Base-by-base conservation (phyloP, 352 stramenopile species). In the Globisporangium rhizosaccharum region DNA sequence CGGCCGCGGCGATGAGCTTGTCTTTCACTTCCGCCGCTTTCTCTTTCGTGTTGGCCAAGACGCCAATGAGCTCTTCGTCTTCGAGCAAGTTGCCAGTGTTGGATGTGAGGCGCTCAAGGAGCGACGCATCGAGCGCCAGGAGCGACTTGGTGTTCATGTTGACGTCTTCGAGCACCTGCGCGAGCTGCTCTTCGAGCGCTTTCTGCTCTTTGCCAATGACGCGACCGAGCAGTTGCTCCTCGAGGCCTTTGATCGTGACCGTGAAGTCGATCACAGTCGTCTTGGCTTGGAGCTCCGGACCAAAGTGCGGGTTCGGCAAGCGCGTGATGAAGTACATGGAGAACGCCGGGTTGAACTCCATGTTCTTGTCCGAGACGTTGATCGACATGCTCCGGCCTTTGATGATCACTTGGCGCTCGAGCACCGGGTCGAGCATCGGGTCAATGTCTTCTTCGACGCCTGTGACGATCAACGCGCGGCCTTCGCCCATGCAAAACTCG, bases 261-360 rank as follows among this genome's bases (percentile, higher is more conserved):
- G 96, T 99, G 63, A 99, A 99, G 81, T 99, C 96, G 47, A 99
- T 98, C 49, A 99, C 86, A 0, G 96, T 99, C 0, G 96, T 98
- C 72, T 99, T 99, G 6, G 96, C 97, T 73, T 99, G 96, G 23
- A 99, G 70, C 64, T 99, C 97, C 1, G 97, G 97, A 7, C 88
- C 96, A 51, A 99, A 99, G 68, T 96, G 97, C 44, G 97, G 97
- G 64, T 99, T 99, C 17, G 96, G 96, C 55, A 99, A 72, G 1
- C 97, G 80, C 5, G 96, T 98, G 64, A 99, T 99, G 62, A 99
- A 99, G 69, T 98, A 99, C 76, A 99, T 92, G 47, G 92, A 97
- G 68, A 99, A 99, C 23, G 90, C 91, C 9, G 94, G 90, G 65
- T 98, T 96, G 68, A 97, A 99, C 70, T 99, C 96, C 95, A 99